These are phyloP conservation scores for Aspergillus ibericus DNA, from an alignment of 2,329 filamentous ascomycete species.

Conservation along the genomic window DNA sequence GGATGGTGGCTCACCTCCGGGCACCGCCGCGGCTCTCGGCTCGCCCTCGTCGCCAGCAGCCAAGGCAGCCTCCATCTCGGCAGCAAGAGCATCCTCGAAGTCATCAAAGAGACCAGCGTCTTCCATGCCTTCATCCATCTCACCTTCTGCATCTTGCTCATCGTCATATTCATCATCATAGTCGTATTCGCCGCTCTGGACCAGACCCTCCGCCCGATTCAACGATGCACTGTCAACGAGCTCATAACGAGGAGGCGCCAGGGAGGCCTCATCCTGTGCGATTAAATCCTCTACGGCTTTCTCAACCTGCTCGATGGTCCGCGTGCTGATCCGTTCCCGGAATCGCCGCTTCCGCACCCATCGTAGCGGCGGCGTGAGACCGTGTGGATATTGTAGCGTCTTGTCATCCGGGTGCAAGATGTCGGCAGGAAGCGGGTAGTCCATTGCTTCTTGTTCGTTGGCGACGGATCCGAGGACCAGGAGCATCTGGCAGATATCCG, in stretches of 20 bases:
- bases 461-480: conserved; percentile 70
- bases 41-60: conserved; percentile 40
- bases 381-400: conserved; percentile 76
- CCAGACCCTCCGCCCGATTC: conserved; percentile 43
- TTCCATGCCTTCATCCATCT: conserved; percentile 47
- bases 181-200: conserved; percentile 50
- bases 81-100: conserved; percentile 44
- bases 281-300: conserved; percentile 74
- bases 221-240: conserved; percentile 58
- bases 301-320: conserved; percentile 83
- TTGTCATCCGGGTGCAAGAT: conserved; percentile 59
- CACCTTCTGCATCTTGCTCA: conserved; percentile 52
- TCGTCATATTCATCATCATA: conserved; percentile 45
- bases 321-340: conserved; percentile 76
- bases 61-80: conserved; percentile 46
- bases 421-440: conserved; percentile 68
- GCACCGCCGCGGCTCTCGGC: conserved; percentile 24
- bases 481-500: conserved; percentile 87
- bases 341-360: conserved; percentile 81
- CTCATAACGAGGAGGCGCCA: conserved; percentile 61
- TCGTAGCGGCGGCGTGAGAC: conserved; percentile 83
- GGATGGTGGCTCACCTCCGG: conserved; percentile 13
- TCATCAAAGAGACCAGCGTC: conserved; percentile 35
- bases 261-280: conserved; percentile 64
- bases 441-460: conserved; percentile 65